Evolutionary conservation across 306 rosid genomes (phyloP), one percentile per base, ranked within the genome.

Genomic region (Castanea sativa): DNA sequence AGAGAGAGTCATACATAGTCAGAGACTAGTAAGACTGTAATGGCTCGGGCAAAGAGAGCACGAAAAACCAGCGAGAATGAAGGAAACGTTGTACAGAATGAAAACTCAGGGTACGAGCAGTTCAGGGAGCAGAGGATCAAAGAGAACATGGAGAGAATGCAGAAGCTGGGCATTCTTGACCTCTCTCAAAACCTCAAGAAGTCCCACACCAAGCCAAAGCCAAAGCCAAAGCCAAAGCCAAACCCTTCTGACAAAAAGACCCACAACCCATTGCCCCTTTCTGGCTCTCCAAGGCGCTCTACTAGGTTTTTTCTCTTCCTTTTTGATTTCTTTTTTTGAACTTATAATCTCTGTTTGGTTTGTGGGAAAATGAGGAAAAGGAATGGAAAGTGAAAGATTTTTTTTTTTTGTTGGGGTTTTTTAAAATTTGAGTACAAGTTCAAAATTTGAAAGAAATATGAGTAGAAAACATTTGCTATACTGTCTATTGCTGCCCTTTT

Each of bases 61-160:
- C 45, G 43, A 55, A 58, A 21, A 21, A 18, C 20, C 67, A 13
- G 18, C 23, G 71, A 27, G 23, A 55, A 7, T 41, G 33, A 13
- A 71, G 71, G 23, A 60, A 78, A 27, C 61, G 10, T 77, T 38
- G 56, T 6, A 49, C 41, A 18, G 4, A 25, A 15, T 3, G 79
- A 19, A 57, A 14, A 14, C 53, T 51, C 85, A 4, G 29, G 56
- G 9, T 93, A 91, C 69, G 93, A 93, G 81, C 86, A 81, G 33
- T 73, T 85, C 52, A 82, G 98, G 83, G 87, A 86, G 64, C 92
- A 75, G 21, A 84, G 92, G 82, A 90, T 93, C 83, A 91, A 74
- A 83, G 93, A 91, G 81, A 93, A 93, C 85, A 74, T 56, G 53
- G 94, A 91, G 84, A 89, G 91, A 79, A 77, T 93, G 91, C 85